phyloP scores from a whole-genome alignment of 1,284 basidiomycete genomes.

The Irpex lacteus region DNA sequence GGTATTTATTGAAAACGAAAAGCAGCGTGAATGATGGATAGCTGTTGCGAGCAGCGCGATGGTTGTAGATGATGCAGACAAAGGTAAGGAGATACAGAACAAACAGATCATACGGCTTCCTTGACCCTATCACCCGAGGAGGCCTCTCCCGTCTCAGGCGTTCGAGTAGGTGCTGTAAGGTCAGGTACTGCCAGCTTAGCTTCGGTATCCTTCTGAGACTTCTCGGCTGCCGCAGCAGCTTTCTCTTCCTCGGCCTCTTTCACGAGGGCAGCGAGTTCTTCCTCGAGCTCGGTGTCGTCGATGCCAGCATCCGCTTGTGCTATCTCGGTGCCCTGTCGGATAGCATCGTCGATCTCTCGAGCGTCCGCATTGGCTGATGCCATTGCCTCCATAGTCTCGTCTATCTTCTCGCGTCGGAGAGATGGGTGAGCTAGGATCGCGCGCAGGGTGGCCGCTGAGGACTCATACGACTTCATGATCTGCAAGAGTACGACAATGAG shows the following conservation, averaged over 20 bases:
- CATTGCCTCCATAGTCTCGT: conserved; percentile 84
- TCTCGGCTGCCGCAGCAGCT: conserved; percentile 41
- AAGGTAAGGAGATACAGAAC: background rate
- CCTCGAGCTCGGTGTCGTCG: conserved; percentile 61
- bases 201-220: conserved; percentile 19
- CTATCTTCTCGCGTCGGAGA: conserved; percentile 74
- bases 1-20: background rate
- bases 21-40: background rate
- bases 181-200: conserved; percentile 1
- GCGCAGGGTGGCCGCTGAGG: conserved; percentile 75
- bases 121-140: background rate
- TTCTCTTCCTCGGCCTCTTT: conserved; percentile 44
- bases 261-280: conserved; percentile 52
- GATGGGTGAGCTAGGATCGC: conserved; percentile 78
- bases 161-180: background rate
- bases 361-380: conserved; percentile 81
- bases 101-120: background rate
- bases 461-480: conserved; percentile 86
- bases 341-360: conserved; percentile 77
- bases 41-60: too few species aligned
- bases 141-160: background rate
- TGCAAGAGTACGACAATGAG: conserved; percentile 28
- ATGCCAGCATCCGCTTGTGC: conserved; percentile 48
- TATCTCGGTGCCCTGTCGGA: conserved; percentile 63
- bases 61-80: too few species aligned